Percentiles rank a stretch among this genome's conserved stretches.
Evolutionary conservation across 306 rosid species (phyloP).

Genomic region (Cicer arietinum): DNA sequence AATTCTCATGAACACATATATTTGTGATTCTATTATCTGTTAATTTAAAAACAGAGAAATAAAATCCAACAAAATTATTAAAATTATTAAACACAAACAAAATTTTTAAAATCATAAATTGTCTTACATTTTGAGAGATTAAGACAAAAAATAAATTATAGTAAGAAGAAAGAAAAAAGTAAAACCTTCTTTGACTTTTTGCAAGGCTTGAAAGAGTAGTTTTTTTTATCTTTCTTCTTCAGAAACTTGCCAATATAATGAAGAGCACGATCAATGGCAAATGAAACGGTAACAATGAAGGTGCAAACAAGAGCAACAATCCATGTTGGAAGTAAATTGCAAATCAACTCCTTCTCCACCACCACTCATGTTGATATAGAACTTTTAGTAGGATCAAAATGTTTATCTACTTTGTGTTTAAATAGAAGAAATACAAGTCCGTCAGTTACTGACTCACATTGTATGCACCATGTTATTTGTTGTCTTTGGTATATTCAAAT

Average conservation of each 20-base stretch:
- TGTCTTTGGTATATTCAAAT: too few species aligned
- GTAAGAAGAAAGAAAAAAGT: not conserved
- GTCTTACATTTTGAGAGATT: too few species aligned
- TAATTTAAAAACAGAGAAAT: constrained; percentile 82
- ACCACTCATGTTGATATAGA: constrained; percentile 63
- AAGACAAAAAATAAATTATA: not conserved
- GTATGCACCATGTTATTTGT: too few species aligned
- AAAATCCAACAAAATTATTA: constrained; percentile 77
- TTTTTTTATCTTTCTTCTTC: constrained; percentile 68
- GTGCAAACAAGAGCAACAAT: constrained; percentile 76
- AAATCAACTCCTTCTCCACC: too few species aligned
- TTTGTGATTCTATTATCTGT: constrained; percentile 63
- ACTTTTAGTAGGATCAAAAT: too few species aligned
- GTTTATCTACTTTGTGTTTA: too few species aligned
- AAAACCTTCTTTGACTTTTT: constrained; percentile 74
- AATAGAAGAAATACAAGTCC: too few species aligned
- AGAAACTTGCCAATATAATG: constrained; percentile 63
- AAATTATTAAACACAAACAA: not conserved
- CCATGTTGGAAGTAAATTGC: too few species aligned
- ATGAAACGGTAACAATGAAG: constrained; percentile 60
- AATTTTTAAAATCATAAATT: not conserved
- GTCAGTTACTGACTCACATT: too few species aligned
- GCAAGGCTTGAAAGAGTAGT: constrained; percentile 77
- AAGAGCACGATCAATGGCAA: constrained; percentile 73
- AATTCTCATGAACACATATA: constrained; percentile 56